These are phyloP conservation scores for Pyricularia sp. DNA, from an alignment of 2,329 filamentous ascomycete species.

Conservation along the genomic window DNA sequence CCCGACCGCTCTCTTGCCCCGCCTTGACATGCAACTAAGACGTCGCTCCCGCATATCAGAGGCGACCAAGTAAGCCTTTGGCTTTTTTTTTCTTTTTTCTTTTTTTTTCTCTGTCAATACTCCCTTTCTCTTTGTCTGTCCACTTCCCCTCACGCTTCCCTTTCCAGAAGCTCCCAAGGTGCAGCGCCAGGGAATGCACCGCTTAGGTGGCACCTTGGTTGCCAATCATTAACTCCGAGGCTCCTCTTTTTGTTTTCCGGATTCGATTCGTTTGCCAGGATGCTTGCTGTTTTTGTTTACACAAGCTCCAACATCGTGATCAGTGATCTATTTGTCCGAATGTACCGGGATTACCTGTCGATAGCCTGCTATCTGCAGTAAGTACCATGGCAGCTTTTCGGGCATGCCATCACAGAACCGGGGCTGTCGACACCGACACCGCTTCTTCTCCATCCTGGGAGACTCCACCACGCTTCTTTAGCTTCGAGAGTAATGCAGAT, in stretches of 20 bases:
- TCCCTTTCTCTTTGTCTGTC: background rate
- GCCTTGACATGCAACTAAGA: background rate
- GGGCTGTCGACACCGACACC: background rate
- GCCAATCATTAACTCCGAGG: background rate
- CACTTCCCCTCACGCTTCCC: background rate
- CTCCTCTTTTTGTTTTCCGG: background rate
- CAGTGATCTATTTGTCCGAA: background rate
- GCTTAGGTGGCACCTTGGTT: background rate
- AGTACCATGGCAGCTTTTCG: background rate
- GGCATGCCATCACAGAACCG: background rate
- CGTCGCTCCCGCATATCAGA: slow-evolving; percentile 1
- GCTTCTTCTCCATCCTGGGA: background rate
- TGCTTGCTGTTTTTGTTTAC: background rate
- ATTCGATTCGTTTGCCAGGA: background rate
- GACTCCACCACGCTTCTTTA: background rate
- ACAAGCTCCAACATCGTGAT: background rate
- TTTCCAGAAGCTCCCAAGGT: background rate
- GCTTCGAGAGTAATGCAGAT: background rate
- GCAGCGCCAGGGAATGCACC: background rate
- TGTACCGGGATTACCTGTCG: background rate
- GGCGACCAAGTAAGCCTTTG: background rate
- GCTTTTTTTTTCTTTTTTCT: background rate
- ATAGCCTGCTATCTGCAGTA: background rate
- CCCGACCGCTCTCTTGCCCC: slow-evolving; percentile 1
- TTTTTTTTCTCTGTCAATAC: background rate